phyloP scores from a whole-genome alignment of 2,329 filamentous ascomycete genomes.

The Ophiostoma piceae region DNA sequence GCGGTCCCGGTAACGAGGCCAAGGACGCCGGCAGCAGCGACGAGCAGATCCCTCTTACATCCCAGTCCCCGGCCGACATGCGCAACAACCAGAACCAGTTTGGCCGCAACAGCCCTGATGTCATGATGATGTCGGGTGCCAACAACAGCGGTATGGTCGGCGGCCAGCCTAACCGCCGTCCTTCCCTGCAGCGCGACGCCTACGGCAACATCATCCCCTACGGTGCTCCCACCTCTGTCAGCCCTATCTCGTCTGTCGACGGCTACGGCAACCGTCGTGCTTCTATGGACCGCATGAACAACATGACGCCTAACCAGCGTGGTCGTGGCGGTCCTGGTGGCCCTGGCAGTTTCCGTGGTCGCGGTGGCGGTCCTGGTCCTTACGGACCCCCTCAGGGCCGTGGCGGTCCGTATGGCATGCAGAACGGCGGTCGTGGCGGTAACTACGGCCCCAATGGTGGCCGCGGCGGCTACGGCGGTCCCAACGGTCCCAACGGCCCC shows the following conservation, averaged over 20 bases:
- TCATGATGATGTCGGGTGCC: conserved; percentile 32
- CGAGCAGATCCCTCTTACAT: conserved; percentile 66
- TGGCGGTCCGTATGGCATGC: conserved; percentile 32
- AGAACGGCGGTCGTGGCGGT: conserved; percentile 31
- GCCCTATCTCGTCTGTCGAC: conserved; percentile 45
- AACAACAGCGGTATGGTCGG: conserved; percentile 31
- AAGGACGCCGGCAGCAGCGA: conserved; percentile 59
- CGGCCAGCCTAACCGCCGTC: conserved; percentile 25
- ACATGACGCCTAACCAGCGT: conserved; percentile 27
- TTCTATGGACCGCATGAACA: conserved; percentile 42
- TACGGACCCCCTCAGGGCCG: conserved; percentile 40
- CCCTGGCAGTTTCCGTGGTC: conserved; percentile 45
- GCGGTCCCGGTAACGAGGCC: conserved; percentile 56
- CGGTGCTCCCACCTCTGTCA: conserved; percentile 40
- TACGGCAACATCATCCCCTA: conserved; percentile 55
- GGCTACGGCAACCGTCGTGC: conserved; percentile 45
- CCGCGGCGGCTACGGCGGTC: conserved; percentile 33
- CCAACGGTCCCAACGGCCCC: background rate
- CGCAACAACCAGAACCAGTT: conserved; percentile 40
- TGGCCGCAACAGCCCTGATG: conserved; percentile 25
- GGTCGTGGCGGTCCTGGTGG: conserved; percentile 47
- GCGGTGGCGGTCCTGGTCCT: conserved; percentile 41
- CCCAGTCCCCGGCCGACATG: conserved; percentile 52
- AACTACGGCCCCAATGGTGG: conserved; percentile 32
- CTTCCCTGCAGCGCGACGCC: conserved; percentile 49